phyloP scores from a whole-genome alignment of 2,329 filamentous ascomycete genomes.

The Zarea fungicola region DNA sequence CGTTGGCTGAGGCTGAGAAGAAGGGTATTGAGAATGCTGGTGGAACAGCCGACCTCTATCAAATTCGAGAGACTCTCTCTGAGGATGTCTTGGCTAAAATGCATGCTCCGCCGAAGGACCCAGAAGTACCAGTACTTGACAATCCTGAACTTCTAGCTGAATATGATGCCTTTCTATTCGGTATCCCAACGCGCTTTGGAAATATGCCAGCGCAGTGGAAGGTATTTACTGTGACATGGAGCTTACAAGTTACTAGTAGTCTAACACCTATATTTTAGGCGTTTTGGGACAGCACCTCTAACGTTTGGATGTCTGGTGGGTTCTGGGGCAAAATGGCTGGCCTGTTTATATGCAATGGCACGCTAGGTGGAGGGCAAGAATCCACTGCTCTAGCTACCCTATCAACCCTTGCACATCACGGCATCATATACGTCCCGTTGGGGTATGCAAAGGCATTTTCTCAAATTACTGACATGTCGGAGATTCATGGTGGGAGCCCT shows the following conservation, averaged over 20 bases:
- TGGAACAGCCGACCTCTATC: constrained; percentile 74
- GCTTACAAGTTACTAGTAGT: too few relatives aligned
- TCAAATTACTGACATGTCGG: constrained; percentile 63
- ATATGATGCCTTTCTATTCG: constrained; percentile 88
- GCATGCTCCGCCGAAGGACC: constrained; percentile 74
- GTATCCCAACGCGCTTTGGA: constrained; percentile 92
- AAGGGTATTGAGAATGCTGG: constrained; percentile 84
- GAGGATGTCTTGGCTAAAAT: constrained; percentile 83
- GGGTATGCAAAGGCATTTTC: constrained; percentile 80
- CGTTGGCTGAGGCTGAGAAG: constrained; percentile 85
- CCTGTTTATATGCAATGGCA: constrained; percentile 83
- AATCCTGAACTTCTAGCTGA: constrained; percentile 55
- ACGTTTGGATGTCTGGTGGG: constrained; percentile 72
- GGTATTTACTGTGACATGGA: constrained; percentile 26
- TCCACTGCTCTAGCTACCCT: constrained; percentile 74
- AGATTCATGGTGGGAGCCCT: constrained; percentile 79
- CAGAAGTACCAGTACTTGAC: constrained; percentile 58
- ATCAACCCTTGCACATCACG: constrained; percentile 87
- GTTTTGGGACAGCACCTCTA: constrained; percentile 87
- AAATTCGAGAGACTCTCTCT: constrained; percentile 83
- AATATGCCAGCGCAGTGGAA: constrained; percentile 98
- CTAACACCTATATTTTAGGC: too few relatives aligned
- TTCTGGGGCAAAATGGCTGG: constrained; percentile 88
- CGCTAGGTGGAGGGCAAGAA: constrained; percentile 87
- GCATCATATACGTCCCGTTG: constrained; percentile 92